These are phyloP conservation scores for Cladosporium oxysporum DNA, from an alignment of 2,329 filamentous ascomycete genomes.

Conservation along the genomic window DNA sequence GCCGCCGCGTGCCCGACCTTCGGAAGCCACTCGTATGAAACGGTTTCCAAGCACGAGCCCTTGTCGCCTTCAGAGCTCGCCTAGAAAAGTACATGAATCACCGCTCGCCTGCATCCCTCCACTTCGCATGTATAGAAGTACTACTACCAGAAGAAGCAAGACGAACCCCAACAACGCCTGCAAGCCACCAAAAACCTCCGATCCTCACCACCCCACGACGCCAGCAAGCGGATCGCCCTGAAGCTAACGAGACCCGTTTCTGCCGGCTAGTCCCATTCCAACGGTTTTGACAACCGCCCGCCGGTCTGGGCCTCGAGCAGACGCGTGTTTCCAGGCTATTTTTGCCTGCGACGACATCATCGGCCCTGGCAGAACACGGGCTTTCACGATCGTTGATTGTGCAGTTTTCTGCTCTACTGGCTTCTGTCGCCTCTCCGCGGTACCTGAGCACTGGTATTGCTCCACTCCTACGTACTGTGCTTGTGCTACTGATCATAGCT, in stretches of 20 bases:
- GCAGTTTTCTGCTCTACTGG: not conserved
- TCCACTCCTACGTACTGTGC: not conserved
- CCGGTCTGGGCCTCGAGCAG: conserved; percentile 19
- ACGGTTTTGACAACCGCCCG: conserved; percentile 19
- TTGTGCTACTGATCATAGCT: not conserved
- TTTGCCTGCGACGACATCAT: conserved; percentile 19
- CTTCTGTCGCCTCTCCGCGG: conserved; percentile 5
- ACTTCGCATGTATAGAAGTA: not conserved
- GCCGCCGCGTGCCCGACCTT: not conserved
- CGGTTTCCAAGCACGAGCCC: not conserved
- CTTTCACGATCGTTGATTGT: conserved; percentile 3
- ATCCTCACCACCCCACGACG: conserved; percentile 15
- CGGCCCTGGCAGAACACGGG: conserved; percentile 6
- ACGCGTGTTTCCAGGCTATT: conserved; percentile 19
- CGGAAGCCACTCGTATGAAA: not conserved
- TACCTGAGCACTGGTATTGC: conserved; percentile 6
- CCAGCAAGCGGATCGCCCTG: conserved; percentile 16
- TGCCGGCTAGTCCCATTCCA: conserved; percentile 15
- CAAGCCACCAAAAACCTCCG: conserved; percentile 12
- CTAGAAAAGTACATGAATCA: not conserved
- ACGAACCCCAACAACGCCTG: conserved; percentile 2
- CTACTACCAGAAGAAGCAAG: not conserved
- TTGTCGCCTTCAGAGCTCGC: not conserved
- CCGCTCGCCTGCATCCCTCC: not conserved
- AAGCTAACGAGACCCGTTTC: conserved; percentile 2